Percentiles rank a stretch among this genome's conserved stretches.
Evolutionary conservation across 768 basidiomycete genomes (phyloP).

Genomic region (Chalciporus pseudorubinellus): DNA sequence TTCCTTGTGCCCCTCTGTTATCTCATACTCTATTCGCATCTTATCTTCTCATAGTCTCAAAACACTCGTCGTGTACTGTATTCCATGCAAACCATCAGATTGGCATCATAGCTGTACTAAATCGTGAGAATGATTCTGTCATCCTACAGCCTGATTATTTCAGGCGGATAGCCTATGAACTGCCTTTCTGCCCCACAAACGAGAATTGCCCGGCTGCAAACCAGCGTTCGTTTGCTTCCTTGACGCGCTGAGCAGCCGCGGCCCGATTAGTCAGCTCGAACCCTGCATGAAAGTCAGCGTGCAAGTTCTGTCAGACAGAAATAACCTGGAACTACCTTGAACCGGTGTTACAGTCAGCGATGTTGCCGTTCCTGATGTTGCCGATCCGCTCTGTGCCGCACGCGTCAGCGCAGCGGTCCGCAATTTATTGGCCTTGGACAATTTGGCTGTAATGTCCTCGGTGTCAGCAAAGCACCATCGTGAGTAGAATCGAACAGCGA

Average conservation of each 20-base stretch:
- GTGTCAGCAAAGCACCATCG: neutral
- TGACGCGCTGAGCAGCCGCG: constrained; percentile 81
- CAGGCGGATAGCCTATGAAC: constrained; percentile 8
- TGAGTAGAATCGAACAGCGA: constrained; percentile 3
- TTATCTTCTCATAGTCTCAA: constrained; percentile 18
- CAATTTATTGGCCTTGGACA: constrained; percentile 92
- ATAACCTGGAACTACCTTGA: constrained; percentile 56
- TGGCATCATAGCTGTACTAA: constrained; percentile 2
- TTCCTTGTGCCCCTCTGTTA: neutral
- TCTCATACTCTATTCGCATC: constrained; percentile 12
- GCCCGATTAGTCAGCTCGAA: constrained; percentile 94
- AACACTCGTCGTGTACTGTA: constrained; percentile 12
- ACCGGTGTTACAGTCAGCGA: constrained; percentile 93
- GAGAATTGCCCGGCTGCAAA: constrained; percentile 86
- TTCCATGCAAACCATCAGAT: constrained; percentile 5
- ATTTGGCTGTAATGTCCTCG: constrained; percentile 63
- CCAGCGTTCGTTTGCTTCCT: constrained; percentile 97
- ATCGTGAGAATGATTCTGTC: neutral
- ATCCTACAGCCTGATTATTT: neutral
- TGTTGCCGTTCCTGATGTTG: constrained; percentile 80
- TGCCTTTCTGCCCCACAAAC: constrained; percentile 61
- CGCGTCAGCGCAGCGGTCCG: constrained; percentile 82
- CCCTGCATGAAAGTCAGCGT: constrained; percentile 44
- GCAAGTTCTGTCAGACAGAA: neutral
- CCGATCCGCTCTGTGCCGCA: constrained; percentile 56